Conservation (phyloP, 305 asterid genomes). For the Fraxinus velutina region DNA sequence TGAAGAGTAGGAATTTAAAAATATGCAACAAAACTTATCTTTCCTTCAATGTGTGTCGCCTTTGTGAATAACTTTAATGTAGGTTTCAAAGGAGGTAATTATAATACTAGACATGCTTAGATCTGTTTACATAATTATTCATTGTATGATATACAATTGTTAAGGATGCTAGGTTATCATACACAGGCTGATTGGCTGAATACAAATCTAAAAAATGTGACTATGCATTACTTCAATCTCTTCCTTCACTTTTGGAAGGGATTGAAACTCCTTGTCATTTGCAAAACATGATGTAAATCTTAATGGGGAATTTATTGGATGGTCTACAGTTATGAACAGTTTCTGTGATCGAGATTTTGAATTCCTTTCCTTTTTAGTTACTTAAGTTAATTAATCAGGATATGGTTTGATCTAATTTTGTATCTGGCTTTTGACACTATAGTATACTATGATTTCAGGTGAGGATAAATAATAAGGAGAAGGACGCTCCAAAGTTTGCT, state of each 20-base stretch:
- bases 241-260: not conserved
- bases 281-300: not conserved
- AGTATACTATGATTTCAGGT: conserved; percentile 37
- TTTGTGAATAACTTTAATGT: not conserved
- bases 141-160: not conserved
- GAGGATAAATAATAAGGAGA: conserved; percentile 33
- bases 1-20: not conserved
- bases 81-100: not conserved
- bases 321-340: not conserved
- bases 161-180: not conserved
- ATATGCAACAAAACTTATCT: not conserved
- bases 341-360: not conserved
- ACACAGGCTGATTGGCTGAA: not conserved
- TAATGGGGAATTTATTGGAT: not conserved
- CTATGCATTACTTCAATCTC: not conserved
- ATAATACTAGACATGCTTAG: not conserved
- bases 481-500: conserved; percentile 38
- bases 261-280: not conserved
- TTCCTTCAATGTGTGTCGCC: not conserved
- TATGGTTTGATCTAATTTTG: not conserved
- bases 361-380: not conserved
- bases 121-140: not conserved
- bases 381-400: not conserved
- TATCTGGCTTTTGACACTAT: not conserved
- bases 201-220: not conserved